Conservation (phyloP, 371 early-diverging fungal genomes). For the Saksenaea vasiformis region DNA sequence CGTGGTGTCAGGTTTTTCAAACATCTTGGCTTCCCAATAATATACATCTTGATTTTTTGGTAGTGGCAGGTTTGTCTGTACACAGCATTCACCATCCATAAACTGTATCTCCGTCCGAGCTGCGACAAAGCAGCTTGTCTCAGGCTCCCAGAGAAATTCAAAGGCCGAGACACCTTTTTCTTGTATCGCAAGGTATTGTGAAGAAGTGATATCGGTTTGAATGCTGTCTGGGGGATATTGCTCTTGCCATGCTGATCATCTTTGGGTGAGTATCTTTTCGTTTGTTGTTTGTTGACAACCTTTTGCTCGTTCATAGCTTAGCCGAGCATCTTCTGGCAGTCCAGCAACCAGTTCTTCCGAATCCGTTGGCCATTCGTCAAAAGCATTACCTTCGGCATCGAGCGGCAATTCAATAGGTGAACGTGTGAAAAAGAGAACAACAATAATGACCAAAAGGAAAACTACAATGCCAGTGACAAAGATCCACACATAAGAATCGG, state of each 20-base stretch:
- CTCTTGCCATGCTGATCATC: constrained; percentile 32
- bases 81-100: constrained; percentile 72
- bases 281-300: constrained; percentile 20
- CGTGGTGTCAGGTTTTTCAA: constrained; percentile 59
- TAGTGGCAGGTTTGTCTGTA: constrained; percentile 81
- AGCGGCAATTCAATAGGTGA: constrained; percentile 35
- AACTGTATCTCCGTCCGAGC: constrained; percentile 79
- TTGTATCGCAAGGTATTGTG: constrained; percentile 68
- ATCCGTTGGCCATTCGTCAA: constrained; percentile 39
- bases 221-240: constrained; percentile 63
- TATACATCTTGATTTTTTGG: constrained; percentile 77
- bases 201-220: constrained; percentile 64
- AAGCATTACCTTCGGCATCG: constrained; percentile 23
- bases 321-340: constrained; percentile 44
- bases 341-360: constrained; percentile 35
- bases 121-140: constrained; percentile 69
- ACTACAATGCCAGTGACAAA: constrained; percentile 39
- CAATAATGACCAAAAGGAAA: constrained; percentile 31
- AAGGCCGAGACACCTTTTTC: constrained; percentile 87
- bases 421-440: constrained; percentile 42
- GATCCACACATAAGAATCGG: constrained; percentile 33
- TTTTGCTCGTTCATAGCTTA: constrained; percentile 50
- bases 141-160: constrained; percentile 76
- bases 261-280: background rate
- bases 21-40: constrained; percentile 79